Conservation (phyloP, 2,329 filamentous ascomycete genomes). For the Xylariaceae sp. region DNA sequence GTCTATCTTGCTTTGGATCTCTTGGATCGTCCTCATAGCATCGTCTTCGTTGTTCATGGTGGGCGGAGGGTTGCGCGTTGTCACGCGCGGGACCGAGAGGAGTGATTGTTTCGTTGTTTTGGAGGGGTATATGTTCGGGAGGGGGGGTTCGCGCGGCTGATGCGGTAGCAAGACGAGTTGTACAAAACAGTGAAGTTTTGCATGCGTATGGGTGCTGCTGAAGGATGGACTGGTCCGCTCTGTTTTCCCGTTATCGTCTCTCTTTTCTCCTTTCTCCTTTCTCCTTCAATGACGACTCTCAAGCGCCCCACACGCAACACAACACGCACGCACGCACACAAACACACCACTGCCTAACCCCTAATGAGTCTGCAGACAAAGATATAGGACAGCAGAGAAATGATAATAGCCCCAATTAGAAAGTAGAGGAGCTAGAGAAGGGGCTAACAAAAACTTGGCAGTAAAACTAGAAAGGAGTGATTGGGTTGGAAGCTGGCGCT, state of each 20-base stretch:
- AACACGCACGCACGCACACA: slow-evolving; percentile 16
- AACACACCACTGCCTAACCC: slow-evolving; percentile 19
- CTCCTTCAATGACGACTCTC: slow-evolving; percentile 18
- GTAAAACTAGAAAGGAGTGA: slow-evolving; percentile 5
- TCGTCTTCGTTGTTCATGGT: slow-evolving; percentile 32
- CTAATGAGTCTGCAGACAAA: background rate
- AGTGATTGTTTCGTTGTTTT: slow-evolving; percentile 21
- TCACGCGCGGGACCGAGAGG: slow-evolving; percentile 44
- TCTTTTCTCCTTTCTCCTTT: slow-evolving; percentile 23
- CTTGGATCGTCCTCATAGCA: slow-evolving; percentile 43
- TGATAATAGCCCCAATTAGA: background rate
- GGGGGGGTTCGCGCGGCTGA: slow-evolving; percentile 7
- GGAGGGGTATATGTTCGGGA: slow-evolving; percentile 14
- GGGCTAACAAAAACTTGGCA: slow-evolving; percentile 4
- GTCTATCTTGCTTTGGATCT: slow-evolving; percentile 96
- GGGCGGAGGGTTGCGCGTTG: slow-evolving; percentile 42
- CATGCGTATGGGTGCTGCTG: background rate
- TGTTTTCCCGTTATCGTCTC: slow-evolving; percentile 16
- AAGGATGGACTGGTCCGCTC: background rate
- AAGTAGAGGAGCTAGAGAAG: slow-evolving; percentile 1
- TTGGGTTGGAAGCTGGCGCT: slow-evolving; percentile 14
- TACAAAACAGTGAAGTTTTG: slow-evolving; percentile 1
- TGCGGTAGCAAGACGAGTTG: slow-evolving; percentile 11
- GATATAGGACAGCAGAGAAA: slow-evolving; percentile 5
- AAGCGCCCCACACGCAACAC: slow-evolving; percentile 16